Evolutionary conservation across 2,329 filamentous ascomycete species (phyloP).

Genomic region (Teratosphaeria zuluensis): DNA sequence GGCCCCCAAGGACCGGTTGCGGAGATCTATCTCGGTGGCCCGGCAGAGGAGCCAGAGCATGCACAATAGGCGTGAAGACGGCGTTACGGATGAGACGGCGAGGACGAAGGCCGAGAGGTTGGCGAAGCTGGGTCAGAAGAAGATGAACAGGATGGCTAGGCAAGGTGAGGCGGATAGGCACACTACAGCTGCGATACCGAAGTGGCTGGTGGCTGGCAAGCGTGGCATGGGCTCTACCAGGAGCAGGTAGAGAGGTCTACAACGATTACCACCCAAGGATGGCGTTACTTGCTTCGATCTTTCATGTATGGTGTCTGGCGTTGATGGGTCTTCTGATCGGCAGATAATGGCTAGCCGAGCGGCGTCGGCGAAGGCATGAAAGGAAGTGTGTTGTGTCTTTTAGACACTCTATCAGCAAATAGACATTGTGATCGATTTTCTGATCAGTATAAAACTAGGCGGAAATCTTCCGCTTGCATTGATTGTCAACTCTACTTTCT

Average conservation of each 20-base stretch:
- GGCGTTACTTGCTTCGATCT: not conserved
- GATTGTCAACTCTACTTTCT: not conserved
- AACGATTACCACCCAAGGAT: no score
- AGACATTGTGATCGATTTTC: not conserved
- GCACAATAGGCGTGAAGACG: conserved; percentile 61
- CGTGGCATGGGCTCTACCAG: conserved; percentile 84
- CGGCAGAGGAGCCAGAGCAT: conserved; percentile 54
- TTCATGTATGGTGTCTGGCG: not conserved
- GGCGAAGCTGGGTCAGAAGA: conserved; percentile 86
- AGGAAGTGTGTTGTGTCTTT: no score
- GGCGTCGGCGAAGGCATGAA: no score
- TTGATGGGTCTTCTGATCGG: no score
- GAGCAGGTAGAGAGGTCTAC: conserved; percentile 30
- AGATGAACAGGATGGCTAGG: conserved; percentile 96
- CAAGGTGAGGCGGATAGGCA: conserved; percentile 96
- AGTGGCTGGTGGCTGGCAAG: conserved; percentile 91
- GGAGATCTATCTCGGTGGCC: conserved; percentile 55
- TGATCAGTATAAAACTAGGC: not conserved
- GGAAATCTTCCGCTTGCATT: not conserved
- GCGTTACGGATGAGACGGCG: conserved; percentile 57
- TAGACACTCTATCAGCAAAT: no score
- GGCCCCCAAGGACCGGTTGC: conserved; percentile 27
- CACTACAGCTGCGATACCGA: conserved; percentile 66
- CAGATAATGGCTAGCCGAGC: no score
- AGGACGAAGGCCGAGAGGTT: conserved; percentile 76